Evolutionary conservation across 2,329 filamentous ascomycete species (phyloP).

Genomic region (Aureobasidium pullulans): DNA sequence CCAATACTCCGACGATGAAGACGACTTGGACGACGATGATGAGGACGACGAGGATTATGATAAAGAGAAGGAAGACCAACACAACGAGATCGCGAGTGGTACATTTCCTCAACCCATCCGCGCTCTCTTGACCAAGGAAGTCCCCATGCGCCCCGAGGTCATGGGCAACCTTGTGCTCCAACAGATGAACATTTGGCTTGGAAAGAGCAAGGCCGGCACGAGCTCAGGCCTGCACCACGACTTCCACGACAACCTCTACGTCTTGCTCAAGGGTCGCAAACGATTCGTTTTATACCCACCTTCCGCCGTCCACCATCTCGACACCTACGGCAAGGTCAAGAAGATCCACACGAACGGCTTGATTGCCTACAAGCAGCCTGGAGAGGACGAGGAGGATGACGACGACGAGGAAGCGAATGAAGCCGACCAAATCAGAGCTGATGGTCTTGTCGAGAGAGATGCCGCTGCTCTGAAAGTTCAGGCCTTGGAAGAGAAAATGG

Average conservation of each 20-base stretch:
- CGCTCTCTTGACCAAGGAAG: background rate
- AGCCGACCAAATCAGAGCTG: slow-evolving; percentile 5
- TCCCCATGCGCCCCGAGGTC: background rate
- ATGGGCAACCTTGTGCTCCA: slow-evolving; percentile 14
- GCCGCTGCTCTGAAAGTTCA: slow-evolving; percentile 1
- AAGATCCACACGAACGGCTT: slow-evolving; percentile 8
- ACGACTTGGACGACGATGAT: background rate
- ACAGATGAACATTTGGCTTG: slow-evolving; percentile 13
- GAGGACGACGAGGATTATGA: background rate
- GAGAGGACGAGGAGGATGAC: background rate
- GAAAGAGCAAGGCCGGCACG: slow-evolving; percentile 5
- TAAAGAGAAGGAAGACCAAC: background rate
- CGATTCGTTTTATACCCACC: slow-evolving; percentile 8
- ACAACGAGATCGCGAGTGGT: background rate
- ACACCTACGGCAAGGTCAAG: slow-evolving; percentile 1
- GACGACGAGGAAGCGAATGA: background rate
- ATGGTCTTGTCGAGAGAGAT: slow-evolving; percentile 9
- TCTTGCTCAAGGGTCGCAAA: slow-evolving; percentile 11
- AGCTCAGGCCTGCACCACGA: slow-evolving; percentile 11
- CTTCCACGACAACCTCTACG: slow-evolving; percentile 13
- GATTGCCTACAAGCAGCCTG: slow-evolving; percentile 10
- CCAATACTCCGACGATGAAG: slow-evolving; percentile 10
- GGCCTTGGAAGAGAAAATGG: slow-evolving; percentile 5
- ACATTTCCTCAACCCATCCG: slow-evolving; percentile 9
- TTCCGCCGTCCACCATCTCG: background rate